Percentiles rank a stretch among this genome's conserved stretches.
Evolutionary conservation across 139 green algal species (phyloP).

Genomic region (Marvania coccoides): DNA sequence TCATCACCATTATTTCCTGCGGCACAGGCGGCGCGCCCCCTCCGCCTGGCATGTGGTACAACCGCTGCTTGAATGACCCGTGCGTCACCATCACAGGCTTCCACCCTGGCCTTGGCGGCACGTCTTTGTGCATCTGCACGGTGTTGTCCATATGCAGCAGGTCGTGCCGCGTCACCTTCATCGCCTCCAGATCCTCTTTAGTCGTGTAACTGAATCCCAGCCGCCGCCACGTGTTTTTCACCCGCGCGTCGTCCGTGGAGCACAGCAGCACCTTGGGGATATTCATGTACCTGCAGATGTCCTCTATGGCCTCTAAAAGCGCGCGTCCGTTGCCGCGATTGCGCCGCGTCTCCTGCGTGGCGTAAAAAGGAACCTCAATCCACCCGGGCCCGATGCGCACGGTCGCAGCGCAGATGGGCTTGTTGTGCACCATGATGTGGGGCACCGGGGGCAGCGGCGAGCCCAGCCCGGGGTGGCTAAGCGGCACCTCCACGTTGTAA

Average conservation of each 20-base stretch:
- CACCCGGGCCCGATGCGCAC: slow-evolving; percentile 71
- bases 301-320: slow-evolving; percentile 79
- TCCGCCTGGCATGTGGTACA: slow-evolving; percentile 48
- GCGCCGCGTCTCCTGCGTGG: slow-evolving; percentile 65
- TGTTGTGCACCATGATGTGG: slow-evolving; percentile 44
- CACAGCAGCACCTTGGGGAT: slow-evolving; percentile 50
- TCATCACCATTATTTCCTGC: neutral
- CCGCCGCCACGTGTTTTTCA: slow-evolving; percentile 64
- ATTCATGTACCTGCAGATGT: slow-evolving; percentile 44
- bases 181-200: slow-evolving; percentile 58
- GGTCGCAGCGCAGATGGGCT: slow-evolving; percentile 74
- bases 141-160: slow-evolving; percentile 93
- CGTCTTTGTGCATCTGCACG: slow-evolving; percentile 78
- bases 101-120: slow-evolving; percentile 39
- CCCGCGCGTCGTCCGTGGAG: slow-evolving; percentile 50
- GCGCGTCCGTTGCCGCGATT: slow-evolving; percentile 68
- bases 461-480: slow-evolving; percentile 32
- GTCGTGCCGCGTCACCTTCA: slow-evolving; percentile 64
- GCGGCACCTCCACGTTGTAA: slow-evolving; percentile 37
- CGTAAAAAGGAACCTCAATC: slow-evolving; percentile 86
- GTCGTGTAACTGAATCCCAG: slow-evolving; percentile 71
- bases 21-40: neutral
- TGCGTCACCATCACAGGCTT: slow-evolving; percentile 59
- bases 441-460: slow-evolving; percentile 34
- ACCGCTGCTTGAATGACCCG: slow-evolving; percentile 42